Evolutionary conservation across 2,329 filamentous ascomycete species (phyloP), one percentile per base, ranked within the genome.

Genomic region (Neofusicoccum parvum): DNA sequence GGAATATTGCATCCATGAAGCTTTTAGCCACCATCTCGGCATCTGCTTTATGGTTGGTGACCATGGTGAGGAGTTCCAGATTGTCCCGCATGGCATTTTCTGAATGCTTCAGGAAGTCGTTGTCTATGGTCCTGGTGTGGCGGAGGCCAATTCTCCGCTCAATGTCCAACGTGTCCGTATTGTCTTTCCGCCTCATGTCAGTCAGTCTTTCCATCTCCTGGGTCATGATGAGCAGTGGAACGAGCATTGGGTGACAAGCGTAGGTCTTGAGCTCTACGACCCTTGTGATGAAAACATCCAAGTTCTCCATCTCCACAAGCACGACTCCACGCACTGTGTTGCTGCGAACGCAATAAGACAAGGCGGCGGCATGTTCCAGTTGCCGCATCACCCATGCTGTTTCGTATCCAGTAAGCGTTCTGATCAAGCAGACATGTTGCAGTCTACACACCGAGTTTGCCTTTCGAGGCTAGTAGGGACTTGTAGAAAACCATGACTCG

Each of bases 41-140:
- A n/a, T 54, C 50, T 10, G 50, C 50, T 39, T 23, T 54, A 10
- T 54, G 34, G n/a, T 54, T 54, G 10, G 50, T 54, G n/a, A 54
- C 9, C 50, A 54, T 54, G 0, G 50, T 39, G 34, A 54, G 50
- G 17, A 3, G 50, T 6, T 54, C 50, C 9, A 54, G 17, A 3
- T 34, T 54, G 11, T 20, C 9, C 4, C 50, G 50, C 50, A 54
- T 54, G 11, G 50, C 50, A 10, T 7, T 14, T 15, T 54, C 50
- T 5, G 50, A 39, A 10, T 54, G 11, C 15, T 14, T 23, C 34
- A 54, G 17, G 34, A 54, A 54, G n/a, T 39, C 23, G 32, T 39
- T 20, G 34, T 54, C 50, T 3, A 34, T 39, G 3, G 50, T 23
- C 50, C 50, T 39, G 17, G 37, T n/a, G 9, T n/a, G 32, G 1